Evolutionary conservation across 352 stramenopile genomes (phyloP), one percentile per base, ranked within the genome.

Genomic region (Phytophthora ohioensis): DNA sequence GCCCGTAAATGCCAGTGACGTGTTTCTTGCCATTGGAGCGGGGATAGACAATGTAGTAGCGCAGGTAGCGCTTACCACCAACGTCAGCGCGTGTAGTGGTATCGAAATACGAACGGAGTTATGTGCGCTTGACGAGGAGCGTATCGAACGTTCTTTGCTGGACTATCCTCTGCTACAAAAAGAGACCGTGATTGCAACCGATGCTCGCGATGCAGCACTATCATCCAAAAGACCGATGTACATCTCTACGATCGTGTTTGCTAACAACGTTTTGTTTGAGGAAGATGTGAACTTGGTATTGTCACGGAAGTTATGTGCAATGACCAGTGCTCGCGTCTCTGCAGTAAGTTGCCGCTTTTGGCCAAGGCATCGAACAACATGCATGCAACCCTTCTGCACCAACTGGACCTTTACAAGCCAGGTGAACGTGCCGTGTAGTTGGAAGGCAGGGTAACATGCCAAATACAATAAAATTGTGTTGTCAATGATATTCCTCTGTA

Each of bases 231-330:
- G 9, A 12, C 48, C 48, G 31, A 42, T 55, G 7, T 55, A 30
- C 21, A 30, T 41, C 34, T n/a, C 48, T 55, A 46, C 51, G 17
- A 47, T 58, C 10, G 34, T 46, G n/a, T 47, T 47, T 34, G 38
- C 35, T 5, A 58, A 58, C 35, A 58, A 58, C 2, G 5, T 27
- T 58, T 46, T 32, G 35, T 58, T 58, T 30, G 32, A 58, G 32
- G 51, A 58, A 30, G 15, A 32, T 8, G n/a, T 6, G 7, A 46
- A 57, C 30, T 11, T 46, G 5, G 32, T 46, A 21, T 4, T 57
- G 4, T 27, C 32, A 34, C 32, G 35, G 9, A 34, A 58, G 35
- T 13, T 47, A 9, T n/a, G 3, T 15, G 17, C 3, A 5, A 58
- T 58, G 35, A 7, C 51, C 17, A 35, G 10, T 3, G 51, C 35